Conservation (phyloP, 768 basidiomycete genomes). For the Hygrophoropsis aurantiaca region DNA sequence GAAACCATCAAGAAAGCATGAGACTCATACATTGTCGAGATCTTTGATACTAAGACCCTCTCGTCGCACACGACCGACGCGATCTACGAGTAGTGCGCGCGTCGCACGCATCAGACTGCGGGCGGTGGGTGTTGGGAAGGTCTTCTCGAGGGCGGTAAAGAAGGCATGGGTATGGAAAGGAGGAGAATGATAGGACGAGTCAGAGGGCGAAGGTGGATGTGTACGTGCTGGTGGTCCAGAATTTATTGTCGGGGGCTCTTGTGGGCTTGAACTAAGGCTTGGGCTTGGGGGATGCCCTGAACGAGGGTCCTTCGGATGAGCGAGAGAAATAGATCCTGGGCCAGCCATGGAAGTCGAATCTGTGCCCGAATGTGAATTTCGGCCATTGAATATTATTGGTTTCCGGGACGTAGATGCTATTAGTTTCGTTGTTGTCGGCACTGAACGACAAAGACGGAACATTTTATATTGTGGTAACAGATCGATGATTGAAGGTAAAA, state of each 20-base stretch:
- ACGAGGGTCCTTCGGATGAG: constrained; percentile 16
- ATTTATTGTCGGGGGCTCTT: constrained; percentile 8
- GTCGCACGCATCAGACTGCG: constrained; percentile 83
- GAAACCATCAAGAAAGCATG: not conserved
- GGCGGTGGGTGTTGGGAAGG: constrained; percentile 73
- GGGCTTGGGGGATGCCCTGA: constrained; percentile 8
- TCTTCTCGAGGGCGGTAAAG: constrained; percentile 66
- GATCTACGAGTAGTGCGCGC: constrained; percentile 74
- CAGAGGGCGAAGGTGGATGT: constrained; percentile 7
- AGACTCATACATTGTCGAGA: constrained; percentile 67
- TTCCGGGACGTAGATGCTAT: too few species aligned
- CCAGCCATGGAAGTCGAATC: not conserved
- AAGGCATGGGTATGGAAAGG: constrained; percentile 86
- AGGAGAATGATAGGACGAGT: constrained; percentile 55
- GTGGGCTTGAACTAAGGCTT: not conserved
- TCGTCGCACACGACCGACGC: constrained; percentile 65
- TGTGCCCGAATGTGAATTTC: too few species aligned
- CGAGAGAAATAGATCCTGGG: constrained; percentile 9
- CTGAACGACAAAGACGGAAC: too few species aligned
- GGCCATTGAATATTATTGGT: too few species aligned
- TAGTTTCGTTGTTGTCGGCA: too few species aligned
- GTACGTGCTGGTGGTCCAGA: constrained; percentile 11
- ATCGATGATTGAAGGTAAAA: too few species aligned
- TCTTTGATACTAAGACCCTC: constrained; percentile 78
- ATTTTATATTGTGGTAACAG: too few species aligned